These are phyloP conservation scores for Lactarius quietus DNA, from an alignment of 768 basidiomycete genomes.

Conservation along the genomic window DNA sequence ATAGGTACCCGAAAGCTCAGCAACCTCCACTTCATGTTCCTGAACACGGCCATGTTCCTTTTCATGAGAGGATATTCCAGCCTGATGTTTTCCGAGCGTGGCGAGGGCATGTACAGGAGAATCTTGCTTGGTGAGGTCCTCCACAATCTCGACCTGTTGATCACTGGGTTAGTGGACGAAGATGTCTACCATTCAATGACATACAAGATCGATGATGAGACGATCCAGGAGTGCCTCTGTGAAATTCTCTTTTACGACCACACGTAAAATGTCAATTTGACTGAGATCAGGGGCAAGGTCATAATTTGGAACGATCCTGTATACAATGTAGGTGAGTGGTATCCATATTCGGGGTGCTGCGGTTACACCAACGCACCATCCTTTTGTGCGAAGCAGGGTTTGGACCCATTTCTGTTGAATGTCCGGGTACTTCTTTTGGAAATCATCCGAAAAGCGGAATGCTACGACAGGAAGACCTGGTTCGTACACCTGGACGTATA, in stretches of 20 bases:
- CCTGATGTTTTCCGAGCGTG: constrained; percentile 35
- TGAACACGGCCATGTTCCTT: constrained; percentile 41
- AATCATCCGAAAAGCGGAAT: constrained; percentile 53
- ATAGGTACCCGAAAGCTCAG: constrained; percentile 56
- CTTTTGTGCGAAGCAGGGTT: constrained; percentile 43
- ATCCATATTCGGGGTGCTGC: not conserved
- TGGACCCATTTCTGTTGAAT: constrained; percentile 60
- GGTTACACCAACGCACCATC: constrained; percentile 35
- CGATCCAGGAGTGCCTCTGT: constrained; percentile 48
- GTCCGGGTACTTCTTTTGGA: constrained; percentile 49
- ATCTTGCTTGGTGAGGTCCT: constrained; percentile 46
- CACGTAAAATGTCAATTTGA: constrained; percentile 55
- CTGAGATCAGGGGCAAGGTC: constrained; percentile 52
- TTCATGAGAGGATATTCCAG: constrained; percentile 36
- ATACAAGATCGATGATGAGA: constrained; percentile 64
- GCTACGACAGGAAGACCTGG: constrained; percentile 53
- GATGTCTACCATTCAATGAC: constrained; percentile 28
- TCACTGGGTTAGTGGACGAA: not conserved
- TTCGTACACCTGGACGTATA: constrained; percentile 38
- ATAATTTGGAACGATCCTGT: constrained; percentile 58
- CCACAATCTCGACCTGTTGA: constrained; percentile 58
- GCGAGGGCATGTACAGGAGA: constrained; percentile 53
- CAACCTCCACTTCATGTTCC: constrained; percentile 40
- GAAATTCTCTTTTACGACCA: constrained; percentile 55
- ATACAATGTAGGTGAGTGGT: not conserved